phyloP scores from a whole-genome alignment of 192 early-diverging fungal genomes.

The Thamnidium elegans region DNA sequence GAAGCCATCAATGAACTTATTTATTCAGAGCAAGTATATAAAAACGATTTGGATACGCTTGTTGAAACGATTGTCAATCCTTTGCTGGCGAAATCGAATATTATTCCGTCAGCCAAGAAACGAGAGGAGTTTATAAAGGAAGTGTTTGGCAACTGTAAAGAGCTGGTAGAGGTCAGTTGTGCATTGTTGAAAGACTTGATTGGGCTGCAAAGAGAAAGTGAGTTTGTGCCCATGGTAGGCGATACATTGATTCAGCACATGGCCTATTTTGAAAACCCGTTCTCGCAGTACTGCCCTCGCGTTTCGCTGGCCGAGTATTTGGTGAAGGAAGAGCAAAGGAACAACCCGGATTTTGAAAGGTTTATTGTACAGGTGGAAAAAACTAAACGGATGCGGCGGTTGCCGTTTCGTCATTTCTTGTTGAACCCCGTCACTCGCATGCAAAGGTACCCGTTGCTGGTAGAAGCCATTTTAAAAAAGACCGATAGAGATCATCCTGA shows the following conservation, averaged over 20 bases:
- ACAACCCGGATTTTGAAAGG: constrained; percentile 63
- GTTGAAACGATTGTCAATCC: constrained; percentile 45
- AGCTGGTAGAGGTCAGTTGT: constrained; percentile 41
- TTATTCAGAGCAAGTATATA: constrained; percentile 89
- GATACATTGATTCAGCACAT: constrained; percentile 78
- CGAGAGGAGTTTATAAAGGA: constrained; percentile 72
- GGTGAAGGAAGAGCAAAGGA: constrained; percentile 70
- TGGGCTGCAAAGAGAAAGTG: constrained; percentile 52
- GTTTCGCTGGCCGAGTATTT: constrained; percentile 78
- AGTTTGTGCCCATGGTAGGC: constrained; percentile 70
- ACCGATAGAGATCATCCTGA: constrained; percentile 82
- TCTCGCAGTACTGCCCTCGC: constrained; percentile 80
- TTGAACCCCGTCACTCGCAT: constrained; percentile 82
- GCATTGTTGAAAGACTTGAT: constrained; percentile 58
- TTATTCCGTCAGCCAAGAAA: constrained; percentile 31
- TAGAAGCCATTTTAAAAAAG: constrained; percentile 81
- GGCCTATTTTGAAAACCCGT: constrained; percentile 64
- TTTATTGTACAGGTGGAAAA: constrained; percentile 60
- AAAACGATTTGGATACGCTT: constrained; percentile 80
- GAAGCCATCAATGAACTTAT: constrained; percentile 95
- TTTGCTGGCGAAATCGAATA: neutral
- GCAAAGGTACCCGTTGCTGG: constrained; percentile 81
- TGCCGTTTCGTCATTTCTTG: constrained; percentile 44
- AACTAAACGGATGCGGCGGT: constrained; percentile 20
- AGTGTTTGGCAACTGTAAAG: constrained; percentile 69